Base-by-base conservation (phyloP, 176 grass and related monocot species). In the Carex littledalei region DNA sequence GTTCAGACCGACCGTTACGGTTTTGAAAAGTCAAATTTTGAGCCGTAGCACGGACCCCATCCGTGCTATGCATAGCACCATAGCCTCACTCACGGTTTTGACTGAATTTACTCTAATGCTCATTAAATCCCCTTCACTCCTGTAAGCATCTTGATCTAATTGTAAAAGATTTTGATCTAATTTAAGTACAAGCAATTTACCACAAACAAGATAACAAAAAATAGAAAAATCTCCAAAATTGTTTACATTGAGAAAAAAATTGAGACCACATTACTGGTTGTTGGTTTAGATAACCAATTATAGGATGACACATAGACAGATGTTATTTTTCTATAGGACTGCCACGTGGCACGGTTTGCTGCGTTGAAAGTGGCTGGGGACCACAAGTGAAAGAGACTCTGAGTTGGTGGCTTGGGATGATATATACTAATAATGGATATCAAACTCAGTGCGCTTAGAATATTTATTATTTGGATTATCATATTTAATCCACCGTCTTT, bases 361-460 rank as follows among this genome's bases (percentile, higher is more conserved):
- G 74, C 62, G 85, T 87, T 72, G 54, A 87, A 87, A 81, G 85
- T 87, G 77, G 52, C 32, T 14, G 26, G 66, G 18, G 53, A 10
- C 64, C 57, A 64, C 29, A 82, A 15, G 22, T 26, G 57, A 59
- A 65, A 75, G 57, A 63, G 43, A 64, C 41, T 29, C 12, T 81
- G 29, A n/a, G 79, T 45, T 81, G 81, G 61, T 67, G 56, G 80
- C 21, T 47, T 21, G 12, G 18, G 81, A 83, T 83, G 52, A 67
- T 47, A 67, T 32, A 47, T 59, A 81, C 3, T 32, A 81, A 45
- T 81, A 81, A 63, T 63, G 29, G 54, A 81, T 63, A 82, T n/a
- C 21, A 47, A 72, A 72, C 68, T 73, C 29, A 83, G 85, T 81
- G 85, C 76, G 43, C 85, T 57, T 79, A 81, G 85, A 71, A 81